phyloP scores from a whole-genome alignment of 2,329 filamentous ascomycete genomes.

The Stenocarpella maydis region DNA sequence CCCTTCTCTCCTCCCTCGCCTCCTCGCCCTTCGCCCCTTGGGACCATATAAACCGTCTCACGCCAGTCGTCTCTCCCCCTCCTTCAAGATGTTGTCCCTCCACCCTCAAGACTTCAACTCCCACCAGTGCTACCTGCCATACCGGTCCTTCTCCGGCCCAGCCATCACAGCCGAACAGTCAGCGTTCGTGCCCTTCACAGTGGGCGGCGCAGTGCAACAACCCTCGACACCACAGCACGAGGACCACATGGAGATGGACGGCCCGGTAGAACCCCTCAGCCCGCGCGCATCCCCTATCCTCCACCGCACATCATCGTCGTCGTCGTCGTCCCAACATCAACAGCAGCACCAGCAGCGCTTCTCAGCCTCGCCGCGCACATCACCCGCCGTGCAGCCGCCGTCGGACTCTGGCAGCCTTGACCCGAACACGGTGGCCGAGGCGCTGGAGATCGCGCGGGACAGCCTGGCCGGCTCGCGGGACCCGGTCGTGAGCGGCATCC shows the following conservation, averaged over 20 bases:
- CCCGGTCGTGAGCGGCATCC: conserved; percentile 66
- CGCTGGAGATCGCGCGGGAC: conserved; percentile 79
- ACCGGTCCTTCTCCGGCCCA: conserved; percentile 14
- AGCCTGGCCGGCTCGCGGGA: conserved; percentile 72
- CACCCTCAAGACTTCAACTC: conserved; percentile 29
- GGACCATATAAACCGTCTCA: conserved; percentile 7
- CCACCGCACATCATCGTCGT: neutral
- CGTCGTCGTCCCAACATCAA: neutral
- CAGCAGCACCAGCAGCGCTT: conserved; percentile 4
- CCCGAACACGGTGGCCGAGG: conserved; percentile 61
- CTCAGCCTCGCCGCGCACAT: conserved; percentile 30
- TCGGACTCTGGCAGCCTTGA: conserved; percentile 27
- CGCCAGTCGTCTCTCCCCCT: neutral
- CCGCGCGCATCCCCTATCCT: conserved; percentile 23
- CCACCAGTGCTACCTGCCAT: conserved; percentile 29
- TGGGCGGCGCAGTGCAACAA: conserved; percentile 28
- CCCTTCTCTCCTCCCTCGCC: conserved; percentile 3
- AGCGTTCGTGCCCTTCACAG: conserved; percentile 21
- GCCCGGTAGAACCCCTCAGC: conserved; percentile 24
- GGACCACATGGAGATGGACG: conserved; percentile 24
- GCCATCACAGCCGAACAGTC: conserved; percentile 20
- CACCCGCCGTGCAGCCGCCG: conserved; percentile 32
- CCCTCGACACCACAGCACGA: conserved; percentile 29
- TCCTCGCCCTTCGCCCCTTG: neutral
- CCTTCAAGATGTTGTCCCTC: conserved; percentile 30